phyloP scores from a whole-genome alignment of 371 early-diverging fungal species.

The Conidiobolus incongruus region DNA sequence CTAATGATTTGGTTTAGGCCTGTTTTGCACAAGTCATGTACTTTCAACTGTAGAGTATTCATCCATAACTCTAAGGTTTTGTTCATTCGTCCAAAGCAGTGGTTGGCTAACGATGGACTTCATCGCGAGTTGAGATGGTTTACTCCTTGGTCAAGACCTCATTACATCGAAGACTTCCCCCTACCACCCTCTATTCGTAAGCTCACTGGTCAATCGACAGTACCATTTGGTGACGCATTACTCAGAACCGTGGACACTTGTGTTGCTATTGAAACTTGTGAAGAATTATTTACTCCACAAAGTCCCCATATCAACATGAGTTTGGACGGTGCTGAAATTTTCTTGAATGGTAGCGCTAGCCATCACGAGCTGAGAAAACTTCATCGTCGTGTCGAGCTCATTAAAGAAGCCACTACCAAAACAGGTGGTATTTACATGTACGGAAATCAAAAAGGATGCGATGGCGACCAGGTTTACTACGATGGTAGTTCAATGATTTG shows the following conservation, averaged over 20 bases:
- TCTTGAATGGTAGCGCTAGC: conserved; percentile 78
- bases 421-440: conserved; percentile 90
- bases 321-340: conserved; percentile 89
- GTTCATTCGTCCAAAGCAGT: conserved; percentile 87
- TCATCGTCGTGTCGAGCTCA: conserved; percentile 59
- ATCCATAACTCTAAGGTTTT: conserved; percentile 59
- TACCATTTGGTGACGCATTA: conserved; percentile 73
- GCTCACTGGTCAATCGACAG: conserved; percentile 52
- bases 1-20: conserved; percentile 35
- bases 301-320: conserved; percentile 85
- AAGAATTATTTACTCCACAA: conserved; percentile 86
- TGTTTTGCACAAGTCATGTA: conserved; percentile 65
- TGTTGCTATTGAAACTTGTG: conserved; percentile 89
- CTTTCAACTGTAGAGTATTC: conserved; percentile 88
- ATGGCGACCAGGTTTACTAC: conserved; percentile 95
- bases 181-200: conserved; percentile 63
- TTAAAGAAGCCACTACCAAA: conserved; percentile 73
- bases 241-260: conserved; percentile 55
- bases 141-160: conserved; percentile 54
- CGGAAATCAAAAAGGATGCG: conserved; percentile 93
- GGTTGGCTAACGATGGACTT: conserved; percentile 90
- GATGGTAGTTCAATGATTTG: conserved; percentile 85
- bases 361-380: conserved; percentile 86
- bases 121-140: conserved; percentile 93
- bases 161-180: conserved; percentile 37